phyloP scores from a whole-genome alignment of 495 filamentous ascomycete species.

The Podospora conica region DNA sequence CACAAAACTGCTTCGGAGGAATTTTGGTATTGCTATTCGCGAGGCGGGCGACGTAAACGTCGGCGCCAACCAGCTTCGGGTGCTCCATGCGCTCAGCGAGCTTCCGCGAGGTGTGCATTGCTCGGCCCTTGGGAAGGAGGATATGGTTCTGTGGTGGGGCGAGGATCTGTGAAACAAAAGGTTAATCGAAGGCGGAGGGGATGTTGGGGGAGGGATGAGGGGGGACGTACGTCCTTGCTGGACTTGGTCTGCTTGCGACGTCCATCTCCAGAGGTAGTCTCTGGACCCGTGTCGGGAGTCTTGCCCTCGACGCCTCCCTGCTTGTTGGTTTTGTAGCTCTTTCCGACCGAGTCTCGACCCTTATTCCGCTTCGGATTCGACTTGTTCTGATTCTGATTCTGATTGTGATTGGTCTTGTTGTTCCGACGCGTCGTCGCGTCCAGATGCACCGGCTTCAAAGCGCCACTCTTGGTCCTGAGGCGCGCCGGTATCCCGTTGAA shows the following conservation, averaged over 20 bases:
- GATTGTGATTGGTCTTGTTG: slow-evolving; percentile 16
- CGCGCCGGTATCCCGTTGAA: slow-evolving; percentile 20
- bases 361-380: background rate
- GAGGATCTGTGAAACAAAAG: background rate
- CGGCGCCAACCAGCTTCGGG: slow-evolving; percentile 42
- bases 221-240: background rate
- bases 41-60: slow-evolving; percentile 47
- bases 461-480: slow-evolving; percentile 38
- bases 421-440: slow-evolving; percentile 29
- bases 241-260: background rate
- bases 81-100: slow-evolving; percentile 36
- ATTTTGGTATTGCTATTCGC: slow-evolving; percentile 16
- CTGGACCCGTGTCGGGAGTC: background rate
- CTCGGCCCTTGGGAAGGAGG: slow-evolving; percentile 17
- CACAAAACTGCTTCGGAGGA: background rate
- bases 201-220: background rate
- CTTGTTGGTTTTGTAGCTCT: background rate
- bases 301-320: background rate
- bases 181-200: background rate
- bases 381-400: slow-evolving; percentile 12
- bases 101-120: slow-evolving; percentile 18
- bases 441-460: slow-evolving; percentile 45
- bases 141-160: slow-evolving; percentile 11
- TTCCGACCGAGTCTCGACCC: background rate
- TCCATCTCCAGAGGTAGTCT: background rate